Base-by-base conservation (phyloP, 495 filamentous ascomycete genomes). In the Gamarada debralockiae region DNA sequence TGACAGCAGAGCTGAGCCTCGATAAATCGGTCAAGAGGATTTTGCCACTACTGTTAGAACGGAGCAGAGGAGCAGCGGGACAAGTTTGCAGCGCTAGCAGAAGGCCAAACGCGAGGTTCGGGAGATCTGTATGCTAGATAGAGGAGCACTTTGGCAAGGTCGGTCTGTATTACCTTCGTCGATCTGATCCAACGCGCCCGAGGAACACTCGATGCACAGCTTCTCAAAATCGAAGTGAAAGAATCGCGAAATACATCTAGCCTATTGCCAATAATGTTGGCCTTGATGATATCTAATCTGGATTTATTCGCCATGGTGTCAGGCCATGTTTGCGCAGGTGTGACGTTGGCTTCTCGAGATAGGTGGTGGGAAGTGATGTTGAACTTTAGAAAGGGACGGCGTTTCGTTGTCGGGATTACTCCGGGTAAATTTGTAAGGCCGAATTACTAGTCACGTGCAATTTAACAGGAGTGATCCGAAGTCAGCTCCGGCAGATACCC, bases 211-310 rank as follows among this genome's bases (percentile, higher is more conserved):
- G n/a, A 21, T 44, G 23, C 18, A 23, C 21, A 22, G 47, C 18
- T 50, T 39, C 33, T 50, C 31, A 50, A 37, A 50, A 39, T 50
- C 47, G 47, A 39, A 38, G 29, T 50, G 20, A 50, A 50, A 50
- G 47, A 50, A 50, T 37, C 47, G 47, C 47, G 33, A 39, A 50
- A 50, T 39, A 33, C 15, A 39, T 50, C 24, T 37, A 50, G 31
- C 29, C 13, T 39, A 38, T 38, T 50, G 15, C 20, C 27, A 50
- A 50, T 39, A 50, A 39, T 23, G 14, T 50, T 38, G 33, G 33
- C 33, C 39, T 50, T 39, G 17, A 50, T 50, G 31, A 50, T 50
- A 37, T 50, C 24, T 39, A 21, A 50, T 50, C 33, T 39, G 20
- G 47, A 39, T 50, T 50, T 39, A 50, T 50, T 39, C 31, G 47